Evolutionary conservation across 116 monocot species (phyloP), one percentile per base, ranked within the genome.

Genomic region (Posidonia oceanica): DNA sequence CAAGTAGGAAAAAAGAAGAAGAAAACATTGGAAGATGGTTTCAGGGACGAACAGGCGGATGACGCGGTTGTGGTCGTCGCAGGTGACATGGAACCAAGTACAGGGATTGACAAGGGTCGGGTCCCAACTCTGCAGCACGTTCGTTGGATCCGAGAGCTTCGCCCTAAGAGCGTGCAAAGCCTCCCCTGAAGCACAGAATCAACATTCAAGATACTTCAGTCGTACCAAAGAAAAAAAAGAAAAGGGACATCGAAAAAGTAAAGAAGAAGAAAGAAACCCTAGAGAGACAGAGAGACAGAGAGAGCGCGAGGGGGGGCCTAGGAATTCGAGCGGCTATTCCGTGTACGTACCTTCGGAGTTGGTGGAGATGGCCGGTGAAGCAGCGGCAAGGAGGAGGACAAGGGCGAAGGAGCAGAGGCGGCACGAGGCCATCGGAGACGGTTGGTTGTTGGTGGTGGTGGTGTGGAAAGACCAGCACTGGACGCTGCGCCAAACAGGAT

Each of bases 71-170:
- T 78, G 70, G 59, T 72, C 64, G 69, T 95, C 81, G 75, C 91
- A 91, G 70, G 91, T 91, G 71, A 95, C 82, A 67, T 95, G 95
- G 78, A 91, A 95, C 91, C 95, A 95, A 64, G 88, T 95, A 79
- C 91, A 95, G 44, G 95, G 91, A 79, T 90, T 90, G 61, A 94
- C 94, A 42, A 94, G 88, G 52, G 87, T 91, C 14, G 86, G 91
- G 54, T 93, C 88, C 92, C 92, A 93, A 78, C 92, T 93, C 84
- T 84, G 88, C 41, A 93, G 74, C n/a, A 88, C 88, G 69, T 93
- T 88, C 64, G 65, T 80, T 15, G 96, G 96, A 64, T 96, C 96
- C 44, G 75, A 74, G 7, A 96, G 78, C 62, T 78, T 79, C 18
- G 82, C 56, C 59, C 86, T 72, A 44, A 91, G 55, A 14, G 85